Evolutionary conservation across 495 filamentous ascomycete species (phyloP), one percentile per base, ranked within the genome.

Genomic region (Xylaria grammica): DNA sequence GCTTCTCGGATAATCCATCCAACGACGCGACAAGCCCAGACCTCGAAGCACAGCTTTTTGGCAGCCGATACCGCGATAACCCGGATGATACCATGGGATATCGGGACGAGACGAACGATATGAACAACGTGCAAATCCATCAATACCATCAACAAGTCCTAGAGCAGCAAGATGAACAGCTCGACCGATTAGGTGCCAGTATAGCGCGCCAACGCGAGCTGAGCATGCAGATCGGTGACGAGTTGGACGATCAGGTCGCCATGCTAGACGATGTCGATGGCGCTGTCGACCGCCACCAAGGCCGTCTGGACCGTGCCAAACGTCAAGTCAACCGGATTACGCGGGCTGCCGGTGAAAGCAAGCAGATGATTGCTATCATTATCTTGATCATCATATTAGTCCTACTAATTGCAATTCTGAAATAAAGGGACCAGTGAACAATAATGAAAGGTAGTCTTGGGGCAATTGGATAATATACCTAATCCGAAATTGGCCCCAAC

Each of bases 151-250:
- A 82, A 15, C 87, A 86, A 46, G 86, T 95, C 17, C 79, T 99
- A 20, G 84, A 84, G 3, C 87, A 97, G 60, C 96, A 98, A 73
- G 95, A 99, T 72, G 91, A 93, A 62, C 92, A 95, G 71, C 80
- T 99, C n/a, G 95, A 98, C 73, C 78, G 85, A 53, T 82, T 99
- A 26, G 92, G 93, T 10, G 86, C 87, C 66, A 91, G 87, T 60
- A 97, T 99, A 67, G 86, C 90, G n/a, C 88, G 94, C 52, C 95
- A 98, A 77, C 84, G 96, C 53, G 92, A 98, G 78, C 81, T 99
- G 68, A 92, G 89, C 68, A 95, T 97, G 73, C 91, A 93, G 80
- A 99, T 99, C 72, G 95, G 95, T 26, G 91, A 98, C 74, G 95
- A 99, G 82, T 81, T 99, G 26, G 95, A 99, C 65, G 87, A 86